These are phyloP conservation scores for Trichoderma asperellum DNA, from an alignment of 2,329 filamentous ascomycete genomes.

Conservation along the genomic window DNA sequence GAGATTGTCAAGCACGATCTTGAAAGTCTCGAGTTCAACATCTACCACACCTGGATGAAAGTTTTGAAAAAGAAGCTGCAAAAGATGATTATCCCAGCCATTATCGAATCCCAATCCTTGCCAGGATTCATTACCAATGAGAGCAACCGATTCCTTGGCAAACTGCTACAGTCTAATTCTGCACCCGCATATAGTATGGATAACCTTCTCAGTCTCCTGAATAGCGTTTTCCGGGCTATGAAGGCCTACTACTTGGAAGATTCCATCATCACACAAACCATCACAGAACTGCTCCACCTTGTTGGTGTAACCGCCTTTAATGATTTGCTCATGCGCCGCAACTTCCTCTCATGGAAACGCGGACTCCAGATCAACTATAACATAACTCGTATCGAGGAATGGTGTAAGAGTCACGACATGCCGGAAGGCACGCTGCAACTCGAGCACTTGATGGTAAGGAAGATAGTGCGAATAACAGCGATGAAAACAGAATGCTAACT, in stretches of 20 bases:
- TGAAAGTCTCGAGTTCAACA: constrained; percentile 98
- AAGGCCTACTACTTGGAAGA: constrained; percentile 98
- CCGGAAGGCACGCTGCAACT: constrained; percentile 95
- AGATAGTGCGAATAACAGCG: not conserved
- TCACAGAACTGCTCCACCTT: constrained; percentile 88
- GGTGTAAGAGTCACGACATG: constrained; percentile 99
- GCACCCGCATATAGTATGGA: constrained; percentile 99
- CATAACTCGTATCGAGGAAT: constrained; percentile 98
- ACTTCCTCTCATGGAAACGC: constrained; percentile 99
- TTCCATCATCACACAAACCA: constrained; percentile 90
- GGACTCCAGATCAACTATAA: constrained; percentile 99
- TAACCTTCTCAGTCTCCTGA: constrained; percentile 90
- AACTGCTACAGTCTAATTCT: constrained; percentile 88
- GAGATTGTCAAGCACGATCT: constrained; percentile 99
- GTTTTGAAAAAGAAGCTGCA: constrained; percentile 98
- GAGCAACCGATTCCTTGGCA: constrained; percentile 96
- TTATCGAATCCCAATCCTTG: constrained; percentile 97
- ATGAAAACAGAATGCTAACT: not conserved
- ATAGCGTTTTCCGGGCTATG: constrained; percentile 98
- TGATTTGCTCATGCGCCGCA: constrained; percentile 93
- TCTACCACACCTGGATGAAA: constrained; percentile 99
- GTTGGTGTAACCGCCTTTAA: constrained; percentile 99
- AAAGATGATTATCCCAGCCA: constrained; percentile 99
- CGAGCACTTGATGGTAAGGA: constrained; percentile 87
- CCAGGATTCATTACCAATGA: constrained; percentile 99